Percentiles rank a stretch among this genome's conserved stretches.
phyloP scores from a whole-genome alignment of 2,329 filamentous ascomycete genomes.

The Aspergillus transmontanensis region DNA sequence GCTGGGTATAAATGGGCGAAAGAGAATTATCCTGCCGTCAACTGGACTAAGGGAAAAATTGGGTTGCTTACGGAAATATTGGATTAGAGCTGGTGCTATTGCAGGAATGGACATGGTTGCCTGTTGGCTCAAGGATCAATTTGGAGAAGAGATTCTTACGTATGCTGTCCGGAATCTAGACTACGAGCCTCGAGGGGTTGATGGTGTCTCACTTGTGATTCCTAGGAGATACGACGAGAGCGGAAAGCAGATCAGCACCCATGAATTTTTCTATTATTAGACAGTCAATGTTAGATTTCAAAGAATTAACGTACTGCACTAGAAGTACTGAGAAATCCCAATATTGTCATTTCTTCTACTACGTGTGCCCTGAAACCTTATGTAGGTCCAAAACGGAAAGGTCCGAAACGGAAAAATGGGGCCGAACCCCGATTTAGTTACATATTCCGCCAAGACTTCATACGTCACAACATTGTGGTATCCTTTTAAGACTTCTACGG shows the following conservation, averaged over 20 bases:
- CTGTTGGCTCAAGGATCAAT: constrained; percentile 43
- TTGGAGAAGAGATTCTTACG: constrained; percentile 31
- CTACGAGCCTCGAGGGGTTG: constrained; percentile 39
- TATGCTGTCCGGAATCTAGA: constrained; percentile 31
- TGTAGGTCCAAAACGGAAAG: too few relatives aligned
- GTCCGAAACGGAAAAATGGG: too few relatives aligned
- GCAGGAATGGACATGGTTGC: constrained; percentile 52
- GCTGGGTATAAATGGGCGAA: constrained; percentile 31
- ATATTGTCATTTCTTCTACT: too few relatives aligned
- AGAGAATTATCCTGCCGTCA: constrained; percentile 42
- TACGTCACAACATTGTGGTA: too few relatives aligned
- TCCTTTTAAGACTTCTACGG: too few relatives aligned
- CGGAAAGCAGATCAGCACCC: constrained; percentile 34
- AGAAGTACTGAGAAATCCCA: too few relatives aligned
- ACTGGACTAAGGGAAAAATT: constrained; percentile 49
- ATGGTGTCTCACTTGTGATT: constrained; percentile 32
- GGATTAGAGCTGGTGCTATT: constrained; percentile 50
- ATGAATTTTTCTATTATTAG: neutral
- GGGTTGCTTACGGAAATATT: constrained; percentile 52
- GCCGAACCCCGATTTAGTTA: too few relatives aligned
- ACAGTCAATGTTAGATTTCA: too few relatives aligned
- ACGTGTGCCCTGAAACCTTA: too few relatives aligned
- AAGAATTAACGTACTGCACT: too few relatives aligned
- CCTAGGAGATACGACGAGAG: constrained; percentile 31
- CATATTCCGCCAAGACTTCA: too few relatives aligned